Evolutionary conservation across 257 asterid species (phyloP).

Genomic region (Solanum pimpinellifolium): DNA sequence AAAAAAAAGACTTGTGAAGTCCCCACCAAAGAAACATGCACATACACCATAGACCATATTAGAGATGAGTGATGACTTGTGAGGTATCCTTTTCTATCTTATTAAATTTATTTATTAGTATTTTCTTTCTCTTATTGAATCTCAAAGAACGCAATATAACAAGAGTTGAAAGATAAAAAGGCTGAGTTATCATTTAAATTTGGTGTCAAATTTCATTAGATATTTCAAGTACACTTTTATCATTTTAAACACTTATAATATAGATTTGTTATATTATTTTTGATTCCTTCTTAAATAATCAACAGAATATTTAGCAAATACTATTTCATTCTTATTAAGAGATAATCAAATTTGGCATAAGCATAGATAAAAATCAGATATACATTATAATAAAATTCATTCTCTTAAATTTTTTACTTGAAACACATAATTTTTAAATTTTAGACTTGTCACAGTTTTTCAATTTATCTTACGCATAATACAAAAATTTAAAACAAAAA

Average conservation of each 20-base stretch:
- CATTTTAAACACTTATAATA: no score
- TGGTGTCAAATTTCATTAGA: no score
- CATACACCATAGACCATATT: background rate
- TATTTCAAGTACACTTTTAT: no score
- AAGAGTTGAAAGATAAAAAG: background rate
- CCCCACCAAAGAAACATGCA: background rate
- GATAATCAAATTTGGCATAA: background rate
- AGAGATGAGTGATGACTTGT: background rate
- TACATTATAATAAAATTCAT: background rate
- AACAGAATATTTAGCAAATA: background rate
- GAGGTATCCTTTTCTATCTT: background rate
- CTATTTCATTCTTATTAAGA: background rate
- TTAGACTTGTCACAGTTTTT: rapidly evolving
- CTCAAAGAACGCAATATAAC: background rate
- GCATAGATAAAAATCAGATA: background rate
- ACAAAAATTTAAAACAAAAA: background rate
- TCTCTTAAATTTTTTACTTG: background rate
- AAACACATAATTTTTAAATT: background rate
- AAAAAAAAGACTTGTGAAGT: background rate
- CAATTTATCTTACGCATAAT: rapidly evolving
- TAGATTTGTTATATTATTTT: no score
- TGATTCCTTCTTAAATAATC: no score
- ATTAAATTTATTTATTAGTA: background rate
- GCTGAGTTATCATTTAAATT: no score
- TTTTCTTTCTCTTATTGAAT: background rate